A percentile compares a stretch with the other conserved stretches of the same genome.
These are phyloP conservation scores for Acrocalymma vagum DNA, from an alignment of 2,329 filamentous ascomycete genomes.

Conservation along the genomic window DNA sequence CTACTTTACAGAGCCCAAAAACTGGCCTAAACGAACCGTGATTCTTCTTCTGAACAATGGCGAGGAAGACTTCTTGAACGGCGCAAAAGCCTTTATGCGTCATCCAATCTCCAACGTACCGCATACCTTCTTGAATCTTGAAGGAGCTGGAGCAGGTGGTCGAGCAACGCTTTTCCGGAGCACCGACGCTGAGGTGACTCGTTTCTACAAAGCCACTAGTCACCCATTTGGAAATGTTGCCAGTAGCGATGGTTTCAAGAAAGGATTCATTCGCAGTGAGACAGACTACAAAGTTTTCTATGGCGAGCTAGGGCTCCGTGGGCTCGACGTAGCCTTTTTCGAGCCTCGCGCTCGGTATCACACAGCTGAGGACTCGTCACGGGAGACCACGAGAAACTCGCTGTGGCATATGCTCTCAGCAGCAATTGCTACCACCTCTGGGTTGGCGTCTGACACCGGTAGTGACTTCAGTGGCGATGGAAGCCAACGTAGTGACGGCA, in stretches of 20 bases:
- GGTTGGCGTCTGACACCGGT: conserved; percentile 73
- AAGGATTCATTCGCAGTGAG: conserved; percentile 79
- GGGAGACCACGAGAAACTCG: conserved; percentile 74
- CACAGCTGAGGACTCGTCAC: conserved; percentile 85
- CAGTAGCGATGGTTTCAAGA: conserved; percentile 83
- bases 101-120: conserved; percentile 82
- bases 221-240: conserved; percentile 87
- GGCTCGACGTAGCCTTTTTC: conserved; percentile 92
- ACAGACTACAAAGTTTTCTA: conserved; percentile 91
- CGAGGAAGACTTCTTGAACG: conserved; percentile 92
- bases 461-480: conserved; percentile 71
- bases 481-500: conserved; percentile 64
- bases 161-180: conserved; percentile 86
- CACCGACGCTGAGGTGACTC: conserved; percentile 86
- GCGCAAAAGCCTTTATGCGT: conserved; percentile 83
- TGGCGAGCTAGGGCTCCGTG: conserved; percentile 79
- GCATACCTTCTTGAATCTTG: conserved; percentile 91
- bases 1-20: conserved; percentile 76
- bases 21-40: conserved; percentile 80
- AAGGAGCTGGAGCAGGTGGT: conserved; percentile 92
- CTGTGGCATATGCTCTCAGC: conserved; percentile 97
- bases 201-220: conserved; percentile 74
- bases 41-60: conserved; percentile 92
- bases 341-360: conserved; percentile 88
- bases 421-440: conserved; percentile 76